Base-by-base conservation (phyloP, 2,329 filamentous ascomycete genomes). In the Fusarium bactridioides region DNA sequence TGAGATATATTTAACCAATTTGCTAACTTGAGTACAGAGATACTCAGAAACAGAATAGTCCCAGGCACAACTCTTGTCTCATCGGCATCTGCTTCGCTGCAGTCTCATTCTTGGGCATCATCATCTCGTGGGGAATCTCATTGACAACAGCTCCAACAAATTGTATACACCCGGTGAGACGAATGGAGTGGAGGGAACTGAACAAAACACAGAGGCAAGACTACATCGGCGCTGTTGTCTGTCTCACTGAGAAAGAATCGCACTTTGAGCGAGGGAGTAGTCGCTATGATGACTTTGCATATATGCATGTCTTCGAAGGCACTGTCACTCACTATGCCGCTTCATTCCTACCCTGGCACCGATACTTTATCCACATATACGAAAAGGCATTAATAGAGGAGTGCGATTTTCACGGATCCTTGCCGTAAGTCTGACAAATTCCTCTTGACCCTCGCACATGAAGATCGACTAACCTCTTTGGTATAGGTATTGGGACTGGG, bases 31-130 rank as follows among this genome's bases (percentile, higher is more conserved):
- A 13, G 5, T 4, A 6, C n/a, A 51, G 48, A 11, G 12, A 21
- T 2, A 7, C 6, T 4, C 12, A 37, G 11, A 21, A 25, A 3
- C 3, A 25, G 11, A 51, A 10, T 0, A 2, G 18, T 8, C 2
- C 3, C 7, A 21, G 23, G 6, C 10, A 3, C 6, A 51, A 10
- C 2, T 25, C 29, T 7, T 21, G 23, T 21, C 9, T 25, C 18
- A 51, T 51, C n/a, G 21, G 18, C 3, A 25, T 21, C n/a, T 25
- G 31, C 18, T 6, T 51, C 15, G 12, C n/a, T 1, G 5, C 18
- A 16, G 9, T 35, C 18, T 25, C 25, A 11, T 15, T 37, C n/a
- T 2, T 35, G 6, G 48, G 31, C 4, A 19, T 25, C 9, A 11
- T 35, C 12, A 25, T 51, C 21, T 35, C 18, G 3, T 21, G 31